Conservation (phyloP, 2,329 filamentous ascomycete genomes). For the Blastomyces percursus region DNA sequence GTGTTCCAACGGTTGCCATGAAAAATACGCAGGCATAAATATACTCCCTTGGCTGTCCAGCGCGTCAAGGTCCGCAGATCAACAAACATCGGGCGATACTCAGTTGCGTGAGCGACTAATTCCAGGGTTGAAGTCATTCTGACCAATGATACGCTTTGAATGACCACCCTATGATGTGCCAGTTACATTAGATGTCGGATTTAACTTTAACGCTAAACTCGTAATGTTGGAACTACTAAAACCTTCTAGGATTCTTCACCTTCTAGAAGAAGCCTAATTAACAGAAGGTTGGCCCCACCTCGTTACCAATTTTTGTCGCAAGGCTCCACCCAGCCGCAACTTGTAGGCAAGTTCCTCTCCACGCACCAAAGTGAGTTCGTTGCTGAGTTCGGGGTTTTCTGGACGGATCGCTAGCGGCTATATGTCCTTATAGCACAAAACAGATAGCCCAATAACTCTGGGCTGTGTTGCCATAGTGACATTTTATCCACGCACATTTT, state of each 20-base stretch:
- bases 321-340: background rate
- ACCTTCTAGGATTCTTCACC: background rate
- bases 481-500: background rate
- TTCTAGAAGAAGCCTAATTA: conserved; percentile 3
- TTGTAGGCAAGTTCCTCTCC: background rate
- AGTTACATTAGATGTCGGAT: background rate
- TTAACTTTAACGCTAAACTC: background rate
- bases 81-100: background rate
- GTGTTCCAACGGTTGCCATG: background rate
- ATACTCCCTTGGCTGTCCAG: background rate
- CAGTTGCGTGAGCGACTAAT: background rate
- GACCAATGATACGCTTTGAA: background rate
- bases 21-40: background rate
- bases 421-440: background rate
- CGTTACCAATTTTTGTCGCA: background rate
- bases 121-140: background rate
- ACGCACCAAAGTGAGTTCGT: background rate
- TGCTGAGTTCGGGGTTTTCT: background rate
- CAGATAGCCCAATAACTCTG: background rate
- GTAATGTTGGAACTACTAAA: background rate
- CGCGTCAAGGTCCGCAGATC: background rate
- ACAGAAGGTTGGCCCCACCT: background rate
- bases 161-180: background rate
- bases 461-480: background rate
- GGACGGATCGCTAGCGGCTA: background rate